Conservation (phyloP, 495 filamentous ascomycete species). For the Xylaria acuta region DNA sequence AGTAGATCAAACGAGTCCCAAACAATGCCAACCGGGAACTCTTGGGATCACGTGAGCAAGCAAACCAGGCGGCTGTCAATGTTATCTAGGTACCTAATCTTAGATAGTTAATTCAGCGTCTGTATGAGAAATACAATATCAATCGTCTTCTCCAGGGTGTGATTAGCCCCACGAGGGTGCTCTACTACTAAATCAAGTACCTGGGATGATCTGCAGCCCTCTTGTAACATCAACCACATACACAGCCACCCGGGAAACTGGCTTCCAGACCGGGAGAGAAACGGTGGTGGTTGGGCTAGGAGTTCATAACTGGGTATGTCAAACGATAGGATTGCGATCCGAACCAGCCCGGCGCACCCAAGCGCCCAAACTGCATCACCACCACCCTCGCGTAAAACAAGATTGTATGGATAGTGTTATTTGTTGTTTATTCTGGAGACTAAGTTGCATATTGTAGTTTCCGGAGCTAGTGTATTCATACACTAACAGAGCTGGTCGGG, state of each 20-base stretch:
- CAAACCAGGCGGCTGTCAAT: background rate
- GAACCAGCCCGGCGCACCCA: background rate
- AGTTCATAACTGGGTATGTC: background rate
- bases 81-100: background rate
- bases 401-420: background rate
- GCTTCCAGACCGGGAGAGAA: background rate
- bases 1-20: slow-evolving; percentile 42
- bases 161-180: background rate
- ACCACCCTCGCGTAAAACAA: background rate
- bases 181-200: background rate
- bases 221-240: slow-evolving; percentile 1
- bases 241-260: slow-evolving; percentile 14
- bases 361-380: background rate
- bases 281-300: background rate
- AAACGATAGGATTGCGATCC: slow-evolving; percentile 3
- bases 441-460: background rate
- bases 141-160: background rate
- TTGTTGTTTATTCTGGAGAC: background rate
- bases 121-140: background rate
- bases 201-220: slow-evolving; percentile 7
- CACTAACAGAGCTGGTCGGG: background rate
- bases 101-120: background rate
- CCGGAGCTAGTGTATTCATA: background rate
- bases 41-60: slow-evolving; percentile 2
- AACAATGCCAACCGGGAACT: slow-evolving; percentile 20